Conservation (phyloP, 495 filamentous ascomycete genomes). For the Parachaetomium inaequale region DNA sequence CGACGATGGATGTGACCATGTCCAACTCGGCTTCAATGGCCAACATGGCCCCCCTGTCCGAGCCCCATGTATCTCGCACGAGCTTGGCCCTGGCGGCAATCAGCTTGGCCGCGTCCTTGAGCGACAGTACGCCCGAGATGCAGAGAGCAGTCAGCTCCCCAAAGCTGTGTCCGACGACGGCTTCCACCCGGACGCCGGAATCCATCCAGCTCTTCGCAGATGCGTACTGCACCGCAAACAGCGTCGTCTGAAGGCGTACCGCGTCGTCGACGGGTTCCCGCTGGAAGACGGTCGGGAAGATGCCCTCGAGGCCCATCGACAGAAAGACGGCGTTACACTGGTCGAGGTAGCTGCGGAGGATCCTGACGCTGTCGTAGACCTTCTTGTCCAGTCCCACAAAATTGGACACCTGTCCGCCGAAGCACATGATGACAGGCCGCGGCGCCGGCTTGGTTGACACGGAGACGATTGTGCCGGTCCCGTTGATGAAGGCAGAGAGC, state of each 20-base stretch:
- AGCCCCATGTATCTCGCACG: constrained; percentile 20
- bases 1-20: neutral
- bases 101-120: constrained; percentile 15
- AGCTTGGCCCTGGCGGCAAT: neutral
- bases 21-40: constrained; percentile 4
- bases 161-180: neutral
- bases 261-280: constrained; percentile 36
- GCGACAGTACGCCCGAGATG: constrained; percentile 26
- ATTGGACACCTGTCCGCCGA: constrained; percentile 51
- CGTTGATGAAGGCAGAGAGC: constrained; percentile 15
- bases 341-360: constrained; percentile 38
- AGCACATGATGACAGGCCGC: constrained; percentile 48
- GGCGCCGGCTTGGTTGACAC: constrained; percentile 16
- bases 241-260: constrained; percentile 22
- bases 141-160: constrained; percentile 24
- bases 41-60: constrained; percentile 51
- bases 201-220: constrained; percentile 40
- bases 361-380: neutral
- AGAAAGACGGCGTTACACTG: constrained; percentile 30
- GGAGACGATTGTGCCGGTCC: neutral
- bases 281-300: constrained; percentile 53
- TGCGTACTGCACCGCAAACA: neutral
- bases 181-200: constrained; percentile 20
- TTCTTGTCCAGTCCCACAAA: constrained; percentile 40
- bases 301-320: constrained; percentile 31